A percentile compares a stretch with the other conserved stretches of the same genome.
phyloP scores from a whole-genome alignment of 2,329 filamentous ascomycete genomes.

The Aspergillus candidus region DNA sequence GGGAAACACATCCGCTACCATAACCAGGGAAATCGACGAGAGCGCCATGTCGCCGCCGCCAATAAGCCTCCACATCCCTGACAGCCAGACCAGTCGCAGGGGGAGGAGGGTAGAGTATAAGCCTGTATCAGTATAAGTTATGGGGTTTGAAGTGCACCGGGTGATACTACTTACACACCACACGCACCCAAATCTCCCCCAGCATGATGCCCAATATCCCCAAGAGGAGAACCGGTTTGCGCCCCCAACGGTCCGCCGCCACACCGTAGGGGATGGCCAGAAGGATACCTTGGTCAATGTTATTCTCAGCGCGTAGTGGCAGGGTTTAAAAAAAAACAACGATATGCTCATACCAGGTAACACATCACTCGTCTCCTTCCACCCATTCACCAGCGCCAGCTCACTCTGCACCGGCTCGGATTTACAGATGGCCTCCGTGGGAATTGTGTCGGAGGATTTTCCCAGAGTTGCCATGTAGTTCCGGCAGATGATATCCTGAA shows the following conservation, averaged over 20 bases:
- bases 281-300: conserved; percentile 16
- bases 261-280: conserved; percentile 26
- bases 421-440: conserved; percentile 19
- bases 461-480: conserved; percentile 7
- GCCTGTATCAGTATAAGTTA: conserved; percentile 4
- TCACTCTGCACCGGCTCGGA: conserved; percentile 26
- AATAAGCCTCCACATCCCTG: conserved; percentile 17
- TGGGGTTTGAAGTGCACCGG: not conserved
- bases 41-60: conserved; percentile 22
- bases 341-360: conserved; percentile 16
- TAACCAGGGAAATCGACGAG: conserved; percentile 15
- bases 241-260: conserved; percentile 25
- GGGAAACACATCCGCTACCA: conserved; percentile 24
- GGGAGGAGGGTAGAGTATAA: conserved; percentile 17
- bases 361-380: conserved; percentile 21
- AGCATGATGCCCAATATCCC: conserved; percentile 16
- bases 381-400: conserved; percentile 24
- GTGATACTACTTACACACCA: conserved; percentile 21
- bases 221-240: conserved; percentile 21
- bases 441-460: conserved; percentile 23
- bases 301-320: not conserved
- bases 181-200: conserved; percentile 19
- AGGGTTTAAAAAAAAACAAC: not conserved
- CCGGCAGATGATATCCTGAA: too few species aligned
- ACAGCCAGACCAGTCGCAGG: conserved; percentile 24